A percentile compares a stretch with the other conserved stretches of the same genome.
These are phyloP conservation scores for Brassica rapa DNA, from an alignment of 345 rosid genomes.

Conservation along the genomic window DNA sequence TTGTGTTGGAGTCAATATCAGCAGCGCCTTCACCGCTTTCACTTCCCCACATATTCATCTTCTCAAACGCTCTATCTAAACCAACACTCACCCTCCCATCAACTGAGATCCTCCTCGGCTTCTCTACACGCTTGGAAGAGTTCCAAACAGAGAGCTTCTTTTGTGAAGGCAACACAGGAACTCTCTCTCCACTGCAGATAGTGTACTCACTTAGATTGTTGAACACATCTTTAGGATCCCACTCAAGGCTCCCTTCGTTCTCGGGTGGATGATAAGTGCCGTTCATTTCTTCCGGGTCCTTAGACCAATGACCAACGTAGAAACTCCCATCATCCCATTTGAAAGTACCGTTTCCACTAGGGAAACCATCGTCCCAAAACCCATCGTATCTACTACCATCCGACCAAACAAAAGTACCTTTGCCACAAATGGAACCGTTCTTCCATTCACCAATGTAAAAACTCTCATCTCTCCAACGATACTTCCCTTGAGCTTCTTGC, in stretches of 20 bases:
- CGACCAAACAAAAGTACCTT: conserved; percentile 69
- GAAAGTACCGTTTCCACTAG: conserved; percentile 71
- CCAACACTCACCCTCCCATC: conserved; percentile 89
- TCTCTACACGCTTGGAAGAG: conserved; percentile 62
- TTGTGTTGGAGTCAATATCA: conserved; percentile 34
- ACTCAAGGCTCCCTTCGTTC: conserved; percentile 45
- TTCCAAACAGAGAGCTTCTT: conserved; percentile 75
- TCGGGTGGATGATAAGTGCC: conserved; percentile 70
- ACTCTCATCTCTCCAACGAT: conserved; percentile 66
- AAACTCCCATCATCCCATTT: conserved; percentile 79
- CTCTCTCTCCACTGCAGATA: conserved; percentile 65
- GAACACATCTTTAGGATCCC: conserved; percentile 72
- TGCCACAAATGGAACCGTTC: conserved; percentile 62
- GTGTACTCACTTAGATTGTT: conserved; percentile 35
- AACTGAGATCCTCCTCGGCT: conserved; percentile 66
- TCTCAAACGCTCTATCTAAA: conserved; percentile 67
- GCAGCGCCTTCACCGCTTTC: conserved; percentile 45
- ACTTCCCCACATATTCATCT: conserved; percentile 68
- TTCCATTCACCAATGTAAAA: conserved; percentile 77
- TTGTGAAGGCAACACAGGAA: conserved; percentile 81
- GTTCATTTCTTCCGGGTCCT: conserved; percentile 65
- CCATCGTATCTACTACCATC: conserved; percentile 73
- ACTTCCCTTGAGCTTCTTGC: conserved; percentile 81
- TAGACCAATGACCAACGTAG: conserved; percentile 85
- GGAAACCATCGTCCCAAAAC: conserved; percentile 74